Evolutionary conservation across 108 stramenopile genomes (phyloP).

Genomic region (Stephanodiscus minutulus): DNA sequence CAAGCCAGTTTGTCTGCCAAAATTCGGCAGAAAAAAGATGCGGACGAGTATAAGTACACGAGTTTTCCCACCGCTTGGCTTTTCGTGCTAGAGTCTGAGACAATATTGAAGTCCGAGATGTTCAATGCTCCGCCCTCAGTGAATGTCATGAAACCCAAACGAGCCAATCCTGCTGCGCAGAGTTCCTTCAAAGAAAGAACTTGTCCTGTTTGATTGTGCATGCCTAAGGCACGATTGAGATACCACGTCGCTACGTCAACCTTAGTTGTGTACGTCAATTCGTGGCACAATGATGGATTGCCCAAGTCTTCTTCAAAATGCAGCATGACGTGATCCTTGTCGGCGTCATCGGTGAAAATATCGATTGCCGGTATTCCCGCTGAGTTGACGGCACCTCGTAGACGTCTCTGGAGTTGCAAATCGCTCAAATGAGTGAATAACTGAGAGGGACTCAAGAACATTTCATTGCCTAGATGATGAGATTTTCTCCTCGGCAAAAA

Average conservation of each 20-base stretch:
- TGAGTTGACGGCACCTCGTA: slow-evolving; percentile 5
- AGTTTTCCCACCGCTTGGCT: slow-evolving; percentile 19
- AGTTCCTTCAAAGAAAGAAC: slow-evolving; percentile 10
- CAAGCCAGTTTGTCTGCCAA: slow-evolving; percentile 25
- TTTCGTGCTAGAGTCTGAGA: background rate
- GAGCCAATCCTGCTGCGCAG: slow-evolving; percentile 31
- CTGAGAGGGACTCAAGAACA: slow-evolving; percentile 29
- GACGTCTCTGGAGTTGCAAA: slow-evolving; percentile 26
- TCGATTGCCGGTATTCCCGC: slow-evolving; percentile 11
- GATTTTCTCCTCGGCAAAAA: slow-evolving; percentile 14
- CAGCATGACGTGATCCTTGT: slow-evolving; percentile 17
- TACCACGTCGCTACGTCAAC: slow-evolving; percentile 53
- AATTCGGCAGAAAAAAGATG: slow-evolving; percentile 26
- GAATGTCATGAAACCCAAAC: slow-evolving; percentile 26
- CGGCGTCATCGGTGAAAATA: slow-evolving; percentile 35
- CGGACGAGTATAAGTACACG: slow-evolving; percentile 34
- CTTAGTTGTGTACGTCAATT: background rate
- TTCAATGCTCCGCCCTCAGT: slow-evolving; percentile 12
- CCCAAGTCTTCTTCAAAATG: slow-evolving; percentile 1
- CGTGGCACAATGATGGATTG: background rate
- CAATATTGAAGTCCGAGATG: slow-evolving; percentile 2
- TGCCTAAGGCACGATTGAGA: slow-evolving; percentile 39
- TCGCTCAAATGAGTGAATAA: slow-evolving; percentile 40
- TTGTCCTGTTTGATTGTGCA: slow-evolving; percentile 32
- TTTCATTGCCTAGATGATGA: background rate